Evolutionary conservation across 2,329 filamentous ascomycete genomes (phyloP).

Genomic region (Penicillium hordei): DNA sequence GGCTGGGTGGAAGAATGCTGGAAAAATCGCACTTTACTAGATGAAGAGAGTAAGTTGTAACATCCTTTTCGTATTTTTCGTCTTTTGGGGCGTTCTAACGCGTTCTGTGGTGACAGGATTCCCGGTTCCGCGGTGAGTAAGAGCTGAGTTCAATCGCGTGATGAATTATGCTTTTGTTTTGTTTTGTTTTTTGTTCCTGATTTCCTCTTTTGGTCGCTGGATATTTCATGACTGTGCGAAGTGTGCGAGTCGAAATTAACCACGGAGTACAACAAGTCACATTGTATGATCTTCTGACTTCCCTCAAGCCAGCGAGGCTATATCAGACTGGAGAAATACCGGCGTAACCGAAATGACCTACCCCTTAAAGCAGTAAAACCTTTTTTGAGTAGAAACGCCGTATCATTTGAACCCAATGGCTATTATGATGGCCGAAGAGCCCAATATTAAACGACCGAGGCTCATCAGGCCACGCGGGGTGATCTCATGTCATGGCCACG

Average conservation of each 20-base stretch:
- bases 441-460: not conserved
- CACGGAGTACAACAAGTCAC: not conserved
- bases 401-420: not conserved
- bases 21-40: conserved; percentile 72
- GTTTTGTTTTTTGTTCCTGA: no score
- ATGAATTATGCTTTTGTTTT: not conserved
- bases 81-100: not conserved
- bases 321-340: not conserved
- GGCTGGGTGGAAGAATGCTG: conserved; percentile 80
- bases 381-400: not conserved
- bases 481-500: conserved; percentile 20
- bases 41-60: conserved; percentile 65
- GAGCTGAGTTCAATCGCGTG: not conserved
- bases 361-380: no score
- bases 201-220: not conserved
- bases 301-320: not conserved
- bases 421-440: not conserved
- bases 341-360: not conserved
- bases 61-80: not conserved
- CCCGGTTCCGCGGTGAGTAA: not conserved
- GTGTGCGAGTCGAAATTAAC: not conserved
- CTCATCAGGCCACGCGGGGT: conserved; percentile 5
- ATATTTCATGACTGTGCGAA: no score
- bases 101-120: conserved; percentile 4
- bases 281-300: not conserved